phyloP scores from a whole-genome alignment of 2,329 filamentous ascomycete genomes.

The Blumeria graminis region DNA sequence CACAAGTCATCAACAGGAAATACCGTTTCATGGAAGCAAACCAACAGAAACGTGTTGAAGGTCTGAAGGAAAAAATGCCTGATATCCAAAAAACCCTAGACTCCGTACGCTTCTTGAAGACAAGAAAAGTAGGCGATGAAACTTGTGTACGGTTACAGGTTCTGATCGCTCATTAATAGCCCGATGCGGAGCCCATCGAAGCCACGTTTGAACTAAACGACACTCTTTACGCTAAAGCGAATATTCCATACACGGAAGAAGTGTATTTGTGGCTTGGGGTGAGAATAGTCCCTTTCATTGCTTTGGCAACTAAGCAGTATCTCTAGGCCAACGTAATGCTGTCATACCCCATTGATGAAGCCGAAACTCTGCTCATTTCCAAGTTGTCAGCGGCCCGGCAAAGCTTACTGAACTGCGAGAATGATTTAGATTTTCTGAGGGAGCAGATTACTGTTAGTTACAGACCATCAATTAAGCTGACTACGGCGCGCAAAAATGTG shows the following conservation, averaged over 20 bases:
- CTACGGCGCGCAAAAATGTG: too few species aligned
- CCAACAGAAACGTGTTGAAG: conserved; percentile 56
- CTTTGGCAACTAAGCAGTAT: neutral
- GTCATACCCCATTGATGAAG: conserved; percentile 75
- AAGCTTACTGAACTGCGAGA: conserved; percentile 71
- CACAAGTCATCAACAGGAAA: conserved; percentile 34
- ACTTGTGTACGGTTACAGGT: conserved; percentile 1
- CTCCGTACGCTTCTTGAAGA: conserved; percentile 64
- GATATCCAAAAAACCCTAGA: conserved; percentile 94
- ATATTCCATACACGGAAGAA: conserved; percentile 61
- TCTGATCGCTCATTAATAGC: conserved; percentile 9
- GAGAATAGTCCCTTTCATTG: conserved; percentile 14
- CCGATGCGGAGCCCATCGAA: conserved; percentile 43
- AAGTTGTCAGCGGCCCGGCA: conserved; percentile 61
- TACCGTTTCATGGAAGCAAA: conserved; percentile 99
- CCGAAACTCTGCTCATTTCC: conserved; percentile 48
- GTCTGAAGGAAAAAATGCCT: conserved; percentile 82
- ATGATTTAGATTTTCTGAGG: conserved; percentile 83
- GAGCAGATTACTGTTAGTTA: conserved; percentile 77
- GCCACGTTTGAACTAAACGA: conserved; percentile 94
- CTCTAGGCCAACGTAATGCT: conserved; percentile 84
- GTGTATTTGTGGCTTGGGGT: conserved; percentile 95
- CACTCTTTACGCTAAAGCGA: conserved; percentile 75
- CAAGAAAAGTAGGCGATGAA: conserved; percentile 33
- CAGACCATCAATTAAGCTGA: neutral